These are phyloP conservation scores for Ephemerocybe angulata DNA, from an alignment of 768 basidiomycete genomes.

Conservation along the genomic window DNA sequence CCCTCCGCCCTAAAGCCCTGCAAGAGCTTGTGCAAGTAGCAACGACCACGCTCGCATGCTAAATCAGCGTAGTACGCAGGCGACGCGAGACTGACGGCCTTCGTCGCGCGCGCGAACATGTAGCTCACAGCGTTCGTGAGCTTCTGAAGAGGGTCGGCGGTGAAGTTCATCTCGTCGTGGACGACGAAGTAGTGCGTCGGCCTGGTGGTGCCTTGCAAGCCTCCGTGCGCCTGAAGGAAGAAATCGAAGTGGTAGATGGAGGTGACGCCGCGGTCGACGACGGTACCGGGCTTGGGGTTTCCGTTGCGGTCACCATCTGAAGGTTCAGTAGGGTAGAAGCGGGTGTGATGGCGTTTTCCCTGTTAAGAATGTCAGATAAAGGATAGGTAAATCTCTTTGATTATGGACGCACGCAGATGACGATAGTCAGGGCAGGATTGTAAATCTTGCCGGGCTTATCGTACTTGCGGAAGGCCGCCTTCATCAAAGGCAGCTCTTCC, in stretches of 20 bases:
- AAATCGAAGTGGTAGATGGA: slow-evolving; percentile 64
- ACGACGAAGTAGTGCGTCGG: slow-evolving; percentile 82
- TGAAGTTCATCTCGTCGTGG: slow-evolving; percentile 71
- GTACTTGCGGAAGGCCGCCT: slow-evolving; percentile 53
- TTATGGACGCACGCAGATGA: slow-evolving; percentile 64
- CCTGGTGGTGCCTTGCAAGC: slow-evolving; percentile 68
- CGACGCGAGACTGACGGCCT: slow-evolving; percentile 78
- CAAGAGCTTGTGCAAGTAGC: slow-evolving; percentile 72
- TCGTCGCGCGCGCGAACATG: slow-evolving; percentile 82
- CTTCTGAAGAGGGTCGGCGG: slow-evolving; percentile 65
- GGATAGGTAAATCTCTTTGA: slow-evolving; percentile 20
- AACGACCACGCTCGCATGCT: slow-evolving; percentile 59
- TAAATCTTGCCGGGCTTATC: slow-evolving; percentile 37
- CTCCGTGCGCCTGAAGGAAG: slow-evolving; percentile 73
- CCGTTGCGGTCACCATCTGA: slow-evolving; percentile 57
- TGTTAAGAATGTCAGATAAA: slow-evolving; percentile 17
- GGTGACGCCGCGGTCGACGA: slow-evolving; percentile 78
- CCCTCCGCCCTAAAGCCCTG: slow-evolving; percentile 34
- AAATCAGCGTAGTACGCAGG: slow-evolving; percentile 84
- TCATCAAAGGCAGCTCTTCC: slow-evolving; percentile 64
- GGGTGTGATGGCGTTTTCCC: slow-evolving; percentile 52
- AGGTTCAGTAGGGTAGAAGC: slow-evolving; percentile 60
- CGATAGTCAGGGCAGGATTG: slow-evolving; percentile 60
- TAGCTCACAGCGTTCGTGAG: slow-evolving; percentile 72
- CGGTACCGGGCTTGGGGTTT: slow-evolving; percentile 74